Evolutionary conservation across 768 basidiomycete genomes (phyloP), one percentile per base, ranked within the genome.

Genomic region (Boletus sp.): DNA sequence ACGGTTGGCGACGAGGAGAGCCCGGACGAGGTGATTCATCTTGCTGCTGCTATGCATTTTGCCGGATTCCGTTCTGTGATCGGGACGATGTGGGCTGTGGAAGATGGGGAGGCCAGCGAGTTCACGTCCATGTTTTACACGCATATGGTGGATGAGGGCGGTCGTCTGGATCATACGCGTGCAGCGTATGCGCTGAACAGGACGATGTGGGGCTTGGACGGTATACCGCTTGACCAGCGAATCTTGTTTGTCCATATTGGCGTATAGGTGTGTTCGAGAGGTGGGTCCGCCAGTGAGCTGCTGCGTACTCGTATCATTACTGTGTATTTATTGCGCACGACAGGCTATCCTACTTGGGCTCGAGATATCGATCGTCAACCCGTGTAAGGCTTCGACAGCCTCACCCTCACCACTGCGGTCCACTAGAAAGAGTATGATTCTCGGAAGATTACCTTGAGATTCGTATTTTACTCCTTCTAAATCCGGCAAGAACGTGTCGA

Each of bases 41-140:
- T 70, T 5, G 61, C 64, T n/a, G 60, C 60, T 15, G 62, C 59
- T 15, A 56, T 69, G 60, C 56, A 66, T 21, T 56, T 62, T 19
- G 56, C 64, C 1, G 66, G 66, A 6, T 70, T 57, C 39, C 53
- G 47, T 33, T 49, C 48, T 17, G 48, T 38, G 1, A 14, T 49
- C 9, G 37, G 29, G 29, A 49, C 29, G 19, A 40, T 39, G 47
- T 49, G 47, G 47, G 25, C 37, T 13, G 37, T 49, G 27, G 27
- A 39, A 1, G 48, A 37, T 29, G 11, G 9, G 8, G n/a, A 19
- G 7, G n/a, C 19, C 1, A 10, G 15, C 23, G 13, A 7, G 34
- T 13, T 48, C 34, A 33, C 34, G 17, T 17, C 33, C 23, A 37
- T 17, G 25, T 37, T 48, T 27, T 48, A 48, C 11, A 55, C 58